Conservation (phyloP, 148 eudicot genomes). For the Cornus controversa region DNA sequence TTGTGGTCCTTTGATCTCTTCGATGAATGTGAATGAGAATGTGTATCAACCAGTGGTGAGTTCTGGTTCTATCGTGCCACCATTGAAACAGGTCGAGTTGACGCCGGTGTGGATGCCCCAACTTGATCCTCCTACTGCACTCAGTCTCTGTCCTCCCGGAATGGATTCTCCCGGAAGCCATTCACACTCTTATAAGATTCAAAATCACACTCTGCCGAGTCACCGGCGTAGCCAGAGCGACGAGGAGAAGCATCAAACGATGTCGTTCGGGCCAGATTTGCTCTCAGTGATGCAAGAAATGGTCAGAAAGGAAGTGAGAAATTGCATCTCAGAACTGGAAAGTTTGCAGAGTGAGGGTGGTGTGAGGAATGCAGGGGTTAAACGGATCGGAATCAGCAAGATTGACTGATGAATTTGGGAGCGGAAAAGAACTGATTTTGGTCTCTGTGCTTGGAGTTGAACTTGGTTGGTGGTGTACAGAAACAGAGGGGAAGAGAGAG, state of each 20-base stretch:
- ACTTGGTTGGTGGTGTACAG: background rate
- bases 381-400: slow-evolving; percentile 24
- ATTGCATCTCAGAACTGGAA: slow-evolving; percentile 33
- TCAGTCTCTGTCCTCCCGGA: slow-evolving; percentile 44
- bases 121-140: slow-evolving; percentile 31
- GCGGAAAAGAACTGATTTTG: background rate
- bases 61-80: no score
- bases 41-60: background rate
- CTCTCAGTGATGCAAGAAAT: slow-evolving; percentile 51
- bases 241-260: slow-evolving; percentile 12
- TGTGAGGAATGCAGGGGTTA: slow-evolving; percentile 28
- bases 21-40: background rate
- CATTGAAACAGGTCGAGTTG: background rate
- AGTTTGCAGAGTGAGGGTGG: slow-evolving; percentile 10
- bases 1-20: slow-evolving; percentile 13
- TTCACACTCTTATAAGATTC: background rate
- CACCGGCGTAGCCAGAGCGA: background rate
- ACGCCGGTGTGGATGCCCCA: slow-evolving; percentile 4
- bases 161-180: no score
- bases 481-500: background rate
- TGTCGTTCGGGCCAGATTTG: slow-evolving; percentile 42
- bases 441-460: background rate
- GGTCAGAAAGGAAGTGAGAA: slow-evolving; percentile 59
- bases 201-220: background rate
- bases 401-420: slow-evolving; percentile 5